Evolutionary conservation across 148 eudicot species (phyloP).

Genomic region (Rhododendron griersonianum): DNA sequence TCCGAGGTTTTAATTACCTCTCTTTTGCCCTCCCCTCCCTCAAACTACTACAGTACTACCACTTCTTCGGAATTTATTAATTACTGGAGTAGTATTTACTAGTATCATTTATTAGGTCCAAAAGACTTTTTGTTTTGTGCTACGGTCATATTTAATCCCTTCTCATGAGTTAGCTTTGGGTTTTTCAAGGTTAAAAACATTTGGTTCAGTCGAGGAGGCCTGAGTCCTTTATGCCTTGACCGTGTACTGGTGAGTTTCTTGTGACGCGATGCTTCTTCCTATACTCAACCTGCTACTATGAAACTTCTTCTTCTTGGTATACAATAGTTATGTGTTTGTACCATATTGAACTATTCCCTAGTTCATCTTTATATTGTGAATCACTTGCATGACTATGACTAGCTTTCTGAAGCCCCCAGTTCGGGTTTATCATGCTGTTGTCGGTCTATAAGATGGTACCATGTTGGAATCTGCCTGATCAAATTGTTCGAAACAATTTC

Average conservation of each 20-base stretch:
- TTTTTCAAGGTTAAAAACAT: slow-evolving; percentile 33
- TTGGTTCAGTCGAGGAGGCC: slow-evolving; percentile 75
- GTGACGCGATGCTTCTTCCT: background rate
- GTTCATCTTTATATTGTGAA: background rate
- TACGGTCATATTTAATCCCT: background rate
- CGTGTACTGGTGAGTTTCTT: slow-evolving; percentile 51
- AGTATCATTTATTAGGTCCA: background rate
- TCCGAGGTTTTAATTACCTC: slow-evolving; percentile 23
- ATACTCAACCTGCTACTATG: background rate
- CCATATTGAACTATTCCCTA: background rate
- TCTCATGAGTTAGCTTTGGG: background rate
- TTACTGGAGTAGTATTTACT: no score
- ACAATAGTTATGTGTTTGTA: background rate
- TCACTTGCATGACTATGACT: background rate
- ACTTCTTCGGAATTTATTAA: background rate
- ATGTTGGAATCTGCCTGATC: background rate
- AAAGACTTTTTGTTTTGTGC: background rate
- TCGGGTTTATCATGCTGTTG: background rate
- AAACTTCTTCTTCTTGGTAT: background rate
- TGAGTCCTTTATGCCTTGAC: slow-evolving; percentile 73
- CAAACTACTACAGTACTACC: background rate
- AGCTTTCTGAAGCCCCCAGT: background rate
- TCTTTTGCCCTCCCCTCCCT: background rate
- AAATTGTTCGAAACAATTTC: background rate
- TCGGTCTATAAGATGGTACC: background rate